Evolutionary conservation across 441 rosid species (phyloP).

Genomic region (California macrophylla): DNA sequence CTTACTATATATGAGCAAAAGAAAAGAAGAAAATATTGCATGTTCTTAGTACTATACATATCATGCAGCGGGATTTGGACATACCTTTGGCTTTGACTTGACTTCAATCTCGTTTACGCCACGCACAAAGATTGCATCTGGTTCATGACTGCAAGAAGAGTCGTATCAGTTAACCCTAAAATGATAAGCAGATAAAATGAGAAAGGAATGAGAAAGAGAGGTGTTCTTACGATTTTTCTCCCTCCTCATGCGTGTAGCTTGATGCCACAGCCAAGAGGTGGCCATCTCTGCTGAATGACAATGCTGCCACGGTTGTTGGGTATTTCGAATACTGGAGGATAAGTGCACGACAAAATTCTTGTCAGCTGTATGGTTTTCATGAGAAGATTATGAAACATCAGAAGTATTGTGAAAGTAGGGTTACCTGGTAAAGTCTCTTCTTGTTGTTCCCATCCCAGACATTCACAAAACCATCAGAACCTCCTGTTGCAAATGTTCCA

Average conservation of each 20-base stretch:
- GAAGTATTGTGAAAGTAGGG: neutral
- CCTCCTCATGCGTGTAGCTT: constrained; percentile 91
- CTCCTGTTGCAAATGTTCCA: constrained; percentile 97
- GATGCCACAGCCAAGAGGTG: constrained; percentile 89
- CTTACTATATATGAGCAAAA: neutral
- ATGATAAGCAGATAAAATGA: neutral
- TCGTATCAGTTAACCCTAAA: neutral
- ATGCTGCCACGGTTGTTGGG: constrained; percentile 75
- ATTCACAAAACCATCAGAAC: constrained; percentile 91
- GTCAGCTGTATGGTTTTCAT: neutral
- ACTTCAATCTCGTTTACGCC: neutral
- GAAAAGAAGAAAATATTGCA: neutral
- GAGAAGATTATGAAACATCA: neutral
- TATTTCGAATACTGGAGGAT: constrained; percentile 71
- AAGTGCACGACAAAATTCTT: neutral
- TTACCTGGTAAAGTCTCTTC: constrained; percentile 90
- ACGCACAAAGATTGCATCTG: neutral
- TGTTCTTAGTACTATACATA: neutral
- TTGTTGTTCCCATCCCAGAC: constrained; percentile 98
- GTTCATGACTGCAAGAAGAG: neutral
- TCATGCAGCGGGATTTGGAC: neutral
- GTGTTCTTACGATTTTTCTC: constrained; percentile 64
- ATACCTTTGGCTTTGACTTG: neutral
- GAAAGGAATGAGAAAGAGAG: neutral
- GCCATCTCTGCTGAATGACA: constrained; percentile 93